Conservation (phyloP, 2,329 filamentous ascomycete genomes). For the Thielaviopsis populi region DNA sequence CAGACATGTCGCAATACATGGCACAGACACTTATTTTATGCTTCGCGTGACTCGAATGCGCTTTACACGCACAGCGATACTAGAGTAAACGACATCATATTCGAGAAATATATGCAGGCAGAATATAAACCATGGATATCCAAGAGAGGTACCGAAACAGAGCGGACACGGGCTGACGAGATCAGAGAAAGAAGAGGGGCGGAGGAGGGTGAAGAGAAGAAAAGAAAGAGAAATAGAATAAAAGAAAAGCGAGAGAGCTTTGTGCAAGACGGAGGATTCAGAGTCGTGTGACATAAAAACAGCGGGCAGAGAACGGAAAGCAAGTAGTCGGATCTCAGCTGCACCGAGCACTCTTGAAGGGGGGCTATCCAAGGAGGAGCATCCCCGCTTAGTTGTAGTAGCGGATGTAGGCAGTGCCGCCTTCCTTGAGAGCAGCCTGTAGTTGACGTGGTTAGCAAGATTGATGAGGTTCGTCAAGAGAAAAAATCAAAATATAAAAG, state of each 20-base stretch:
- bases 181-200: not conserved
- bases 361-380: not conserved
- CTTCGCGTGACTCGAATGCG: not conserved
- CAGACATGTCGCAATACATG: not conserved
- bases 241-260: slow-evolving; percentile 4
- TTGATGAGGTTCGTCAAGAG: not conserved
- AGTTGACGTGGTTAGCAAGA: slow-evolving; percentile 1
- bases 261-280: slow-evolving; percentile 10
- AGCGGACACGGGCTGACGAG: slow-evolving; percentile 3
- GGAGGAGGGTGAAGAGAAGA: not conserved
- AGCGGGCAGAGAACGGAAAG: too few relatives aligned
- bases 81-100: slow-evolving; percentile 10
- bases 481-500: not conserved
- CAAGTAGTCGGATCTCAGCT: not conserved
- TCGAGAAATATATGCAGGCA: slow-evolving; percentile 14
- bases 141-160: slow-evolving; percentile 15
- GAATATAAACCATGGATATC: slow-evolving; percentile 14
- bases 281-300: slow-evolving; percentile 11
- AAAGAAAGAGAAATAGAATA: not conserved
- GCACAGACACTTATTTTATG: not conserved
- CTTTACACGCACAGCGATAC: not conserved
- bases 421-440: slow-evolving; percentile 30
- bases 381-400: slow-evolving; percentile 24
- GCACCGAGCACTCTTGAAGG: not conserved
- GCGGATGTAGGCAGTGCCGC: slow-evolving; percentile 30